Evolutionary conservation across 345 rosid species (phyloP).

Genomic region (Alliaria petiolata): DNA sequence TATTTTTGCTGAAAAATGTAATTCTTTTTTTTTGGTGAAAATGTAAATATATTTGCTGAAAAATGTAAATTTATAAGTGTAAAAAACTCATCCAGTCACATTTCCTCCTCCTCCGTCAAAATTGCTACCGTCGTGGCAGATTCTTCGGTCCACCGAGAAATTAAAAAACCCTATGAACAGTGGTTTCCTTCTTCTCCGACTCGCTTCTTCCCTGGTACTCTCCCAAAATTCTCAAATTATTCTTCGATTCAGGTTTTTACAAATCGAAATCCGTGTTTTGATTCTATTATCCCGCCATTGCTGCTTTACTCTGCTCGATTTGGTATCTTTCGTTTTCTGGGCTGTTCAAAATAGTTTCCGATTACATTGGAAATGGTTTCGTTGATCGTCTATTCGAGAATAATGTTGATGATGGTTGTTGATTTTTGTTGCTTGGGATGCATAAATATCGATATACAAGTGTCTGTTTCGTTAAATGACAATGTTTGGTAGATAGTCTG

Average conservation of each 20-base stretch:
- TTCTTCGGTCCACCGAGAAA: too few relatives aligned
- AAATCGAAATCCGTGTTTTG: background rate
- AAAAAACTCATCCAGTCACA: background rate
- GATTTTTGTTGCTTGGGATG: background rate
- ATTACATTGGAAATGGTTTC: background rate
- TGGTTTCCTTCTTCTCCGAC: constrained; percentile 26
- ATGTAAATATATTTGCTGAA: too few relatives aligned
- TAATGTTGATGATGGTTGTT: too few relatives aligned
- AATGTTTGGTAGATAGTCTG: background rate
- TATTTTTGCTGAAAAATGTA: too few relatives aligned
- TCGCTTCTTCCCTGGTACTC: too few relatives aligned
- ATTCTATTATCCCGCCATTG: constrained; percentile 15
- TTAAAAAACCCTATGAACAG: too few relatives aligned
- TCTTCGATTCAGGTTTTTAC: too few relatives aligned
- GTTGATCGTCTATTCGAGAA: too few relatives aligned
- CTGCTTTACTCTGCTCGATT: background rate
- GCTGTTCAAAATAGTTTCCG: background rate
- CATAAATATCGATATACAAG: background rate
- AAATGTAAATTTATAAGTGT: too few relatives aligned
- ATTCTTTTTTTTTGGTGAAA: too few relatives aligned
- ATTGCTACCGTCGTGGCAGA: background rate
- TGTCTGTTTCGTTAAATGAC: background rate
- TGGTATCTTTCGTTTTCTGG: background rate
- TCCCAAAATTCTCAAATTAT: too few relatives aligned
- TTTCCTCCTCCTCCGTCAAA: background rate